phyloP scores from a whole-genome alignment of 2,329 filamentous ascomycete genomes.

The Cladosporium sp. region DNA sequence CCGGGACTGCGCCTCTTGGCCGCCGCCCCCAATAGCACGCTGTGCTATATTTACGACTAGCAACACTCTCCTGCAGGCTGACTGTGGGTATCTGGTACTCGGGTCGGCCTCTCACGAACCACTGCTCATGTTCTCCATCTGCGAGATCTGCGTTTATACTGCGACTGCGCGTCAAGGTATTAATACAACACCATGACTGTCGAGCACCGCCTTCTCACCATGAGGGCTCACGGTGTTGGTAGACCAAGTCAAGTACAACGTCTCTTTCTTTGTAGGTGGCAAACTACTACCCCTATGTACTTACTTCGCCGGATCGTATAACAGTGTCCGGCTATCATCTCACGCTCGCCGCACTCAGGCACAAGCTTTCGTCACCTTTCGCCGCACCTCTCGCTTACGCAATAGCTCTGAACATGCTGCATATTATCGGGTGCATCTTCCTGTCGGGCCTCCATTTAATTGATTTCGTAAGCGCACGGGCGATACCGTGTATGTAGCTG shows the following conservation, averaged over 20 bases:
- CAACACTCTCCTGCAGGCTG: slow-evolving; percentile 12
- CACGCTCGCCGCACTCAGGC: background rate
- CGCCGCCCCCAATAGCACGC: background rate
- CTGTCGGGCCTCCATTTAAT: background rate
- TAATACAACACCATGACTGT: background rate
- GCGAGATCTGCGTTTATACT: background rate
- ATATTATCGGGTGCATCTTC: slow-evolving; percentile 3
- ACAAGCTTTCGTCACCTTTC: slow-evolving; percentile 7
- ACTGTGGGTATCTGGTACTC: slow-evolving; percentile 1
- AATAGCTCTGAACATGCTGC: background rate
- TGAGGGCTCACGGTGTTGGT: background rate
- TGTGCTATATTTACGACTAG: slow-evolving; percentile 4
- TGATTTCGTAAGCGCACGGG: background rate
- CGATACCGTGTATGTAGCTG: background rate
- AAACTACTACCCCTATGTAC: background rate
- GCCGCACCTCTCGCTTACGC: background rate
- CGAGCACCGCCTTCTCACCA: background rate
- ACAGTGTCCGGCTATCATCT: background rate
- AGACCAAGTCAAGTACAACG: background rate
- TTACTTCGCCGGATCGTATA: background rate
- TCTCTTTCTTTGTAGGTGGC: background rate
- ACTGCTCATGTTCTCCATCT: background rate
- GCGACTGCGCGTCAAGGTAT: background rate
- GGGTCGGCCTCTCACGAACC: slow-evolving; percentile 6
- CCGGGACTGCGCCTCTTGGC: slow-evolving; percentile 7